phyloP scores from a whole-genome alignment of 192 early-diverging fungal genomes.

The Linderina pennispora region DNA sequence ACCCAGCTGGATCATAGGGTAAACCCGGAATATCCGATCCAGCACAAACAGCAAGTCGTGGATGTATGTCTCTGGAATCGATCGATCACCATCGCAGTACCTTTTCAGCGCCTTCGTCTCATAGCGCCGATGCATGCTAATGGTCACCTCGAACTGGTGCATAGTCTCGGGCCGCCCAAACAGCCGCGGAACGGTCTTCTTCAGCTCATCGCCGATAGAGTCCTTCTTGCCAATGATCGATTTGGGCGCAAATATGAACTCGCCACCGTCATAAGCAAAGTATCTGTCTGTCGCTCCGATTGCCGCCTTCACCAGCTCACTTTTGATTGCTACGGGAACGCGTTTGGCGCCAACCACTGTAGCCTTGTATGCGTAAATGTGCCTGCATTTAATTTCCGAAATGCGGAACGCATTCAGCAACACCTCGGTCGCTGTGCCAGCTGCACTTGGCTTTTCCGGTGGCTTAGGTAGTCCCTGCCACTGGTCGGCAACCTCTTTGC shows the following conservation, averaged over 20 bases:
- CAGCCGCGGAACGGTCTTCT: too few species aligned
- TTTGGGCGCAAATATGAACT: background rate
- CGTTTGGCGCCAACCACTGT: too few species aligned
- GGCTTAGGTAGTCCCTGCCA: too few species aligned
- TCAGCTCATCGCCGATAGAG: background rate
- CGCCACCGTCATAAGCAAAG: background rate
- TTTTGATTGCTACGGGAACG: too few species aligned
- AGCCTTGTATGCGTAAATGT: background rate
- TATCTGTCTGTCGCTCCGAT: background rate
- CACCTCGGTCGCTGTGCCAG: background rate
- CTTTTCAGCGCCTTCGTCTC: background rate
- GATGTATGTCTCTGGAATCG: background rate
- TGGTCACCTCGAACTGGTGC: background rate
- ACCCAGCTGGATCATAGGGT: background rate
- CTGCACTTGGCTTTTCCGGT: too few species aligned
- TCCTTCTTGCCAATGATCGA: background rate
- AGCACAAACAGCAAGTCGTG: background rate
- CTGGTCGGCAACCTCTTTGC: too few species aligned
- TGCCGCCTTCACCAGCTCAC: too few species aligned
- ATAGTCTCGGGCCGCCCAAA: too few species aligned
- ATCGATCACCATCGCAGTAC: background rate
- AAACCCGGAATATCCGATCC: background rate
- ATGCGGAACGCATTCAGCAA: background rate
- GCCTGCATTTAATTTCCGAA: background rate
- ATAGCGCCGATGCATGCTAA: background rate